Evolutionary conservation across 441 rosid genomes (phyloP), one percentile per base, ranked within the genome.

Genomic region (Bruguiera hainesii): DNA sequence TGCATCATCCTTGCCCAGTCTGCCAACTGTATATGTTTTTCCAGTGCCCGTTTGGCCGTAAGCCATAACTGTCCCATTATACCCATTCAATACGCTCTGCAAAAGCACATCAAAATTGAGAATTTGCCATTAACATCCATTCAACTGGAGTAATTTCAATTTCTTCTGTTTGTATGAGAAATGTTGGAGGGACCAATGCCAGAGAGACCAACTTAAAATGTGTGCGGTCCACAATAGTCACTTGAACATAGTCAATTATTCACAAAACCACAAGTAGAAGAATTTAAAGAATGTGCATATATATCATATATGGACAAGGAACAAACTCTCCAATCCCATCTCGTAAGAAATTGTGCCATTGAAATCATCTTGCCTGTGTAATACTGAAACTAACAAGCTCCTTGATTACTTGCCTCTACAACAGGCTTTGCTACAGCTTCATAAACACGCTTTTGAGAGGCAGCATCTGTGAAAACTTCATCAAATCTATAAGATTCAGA

Each of bases 21-120:
- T 84, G 7, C 97, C 97, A 29, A 90, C 90, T 0, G 97, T 90
- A 71, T 86, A 89, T 61, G 98, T 93, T 76, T 93, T 93, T 29
- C 98, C 97, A 0, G 91, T 93, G 18, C 97, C 97, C 0, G 97
- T 93, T 80, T 93, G 98, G 74, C 98, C 98, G 13, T 90, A 93
- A 65, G 97, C 98, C 98, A 93, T 90, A 57, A 93, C 82, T 1
- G 98, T 90, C 57, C 97, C 98, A 77, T 93, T 93, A 72, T 93
- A 93, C 57, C 98, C 98, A 76, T 64, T 75, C 91, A 89, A 60
- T 39, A 93, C 98, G 75, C 97, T 83, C 97, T 93, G 82, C 85
- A 76, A 75, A 82, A 69, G 57, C 28, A 51, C 9, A 7, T 62
- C 23, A 71, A 37, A 63, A 66, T 35, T 29, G 18, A 35, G 46